Percentiles rank a stretch among this genome's conserved stretches.
Evolutionary conservation across 176 grass and related monocot genomes (phyloP).

Genomic region (Urochloa ruziziensis): DNA sequence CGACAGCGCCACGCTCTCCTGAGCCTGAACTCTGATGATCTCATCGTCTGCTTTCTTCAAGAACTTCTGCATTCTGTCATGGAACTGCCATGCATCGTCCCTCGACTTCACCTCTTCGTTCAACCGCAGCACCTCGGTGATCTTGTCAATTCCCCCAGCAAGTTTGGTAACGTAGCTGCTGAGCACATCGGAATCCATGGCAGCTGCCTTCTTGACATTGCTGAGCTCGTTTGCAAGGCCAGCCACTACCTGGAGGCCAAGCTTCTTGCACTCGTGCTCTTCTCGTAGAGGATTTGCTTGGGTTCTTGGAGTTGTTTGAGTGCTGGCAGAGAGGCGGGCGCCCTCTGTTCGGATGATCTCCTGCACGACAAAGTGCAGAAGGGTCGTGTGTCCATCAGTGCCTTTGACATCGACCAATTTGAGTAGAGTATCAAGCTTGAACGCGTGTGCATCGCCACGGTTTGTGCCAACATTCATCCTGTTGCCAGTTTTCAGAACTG

Average conservation of each 20-base stretch:
- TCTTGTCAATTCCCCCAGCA: conserved; percentile 78
- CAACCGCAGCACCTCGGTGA: conserved; percentile 70
- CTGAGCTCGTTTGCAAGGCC: conserved; percentile 71
- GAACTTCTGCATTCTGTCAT: conserved; percentile 74
- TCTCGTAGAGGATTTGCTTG: conserved; percentile 57
- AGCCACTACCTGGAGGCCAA: conserved; percentile 78
- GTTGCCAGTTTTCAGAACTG: conserved; percentile 97
- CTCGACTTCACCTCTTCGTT: conserved; percentile 42
- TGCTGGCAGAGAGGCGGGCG: conserved; percentile 39
- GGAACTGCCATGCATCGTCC: conserved; percentile 55
- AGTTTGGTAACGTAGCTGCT: conserved; percentile 89
- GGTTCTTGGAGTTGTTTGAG: conserved; percentile 47
- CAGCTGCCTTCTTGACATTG: conserved; percentile 89
- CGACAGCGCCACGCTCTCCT: conserved; percentile 85
- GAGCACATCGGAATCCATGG: conserved; percentile 92
- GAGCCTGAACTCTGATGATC: conserved; percentile 80
- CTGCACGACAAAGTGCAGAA: conserved; percentile 94
- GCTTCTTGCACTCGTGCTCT: conserved; percentile 75
- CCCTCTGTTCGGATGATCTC: conserved; percentile 91
- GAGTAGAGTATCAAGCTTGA: conserved; percentile 96
- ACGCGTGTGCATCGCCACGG: conserved; percentile 83
- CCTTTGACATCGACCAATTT: conserved; percentile 95
- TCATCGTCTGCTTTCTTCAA: conserved; percentile 73
- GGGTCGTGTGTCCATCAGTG: conserved; percentile 89
- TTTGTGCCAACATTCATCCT: conserved; percentile 99